These are phyloP conservation scores for Fusarium luffae DNA, from an alignment of 2,329 filamentous ascomycete genomes.

Conservation along the genomic window DNA sequence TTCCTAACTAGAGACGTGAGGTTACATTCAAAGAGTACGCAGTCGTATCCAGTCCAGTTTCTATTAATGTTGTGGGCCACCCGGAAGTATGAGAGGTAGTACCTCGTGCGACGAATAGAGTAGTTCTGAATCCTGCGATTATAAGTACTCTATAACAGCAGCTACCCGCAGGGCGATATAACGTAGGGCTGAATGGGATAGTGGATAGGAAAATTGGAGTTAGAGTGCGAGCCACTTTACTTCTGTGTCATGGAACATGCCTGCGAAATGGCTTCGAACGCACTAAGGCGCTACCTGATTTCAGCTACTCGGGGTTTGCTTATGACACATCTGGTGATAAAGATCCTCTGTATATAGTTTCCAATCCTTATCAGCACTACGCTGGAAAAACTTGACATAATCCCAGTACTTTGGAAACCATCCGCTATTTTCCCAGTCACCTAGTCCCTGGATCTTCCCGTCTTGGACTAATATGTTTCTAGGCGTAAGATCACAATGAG, in stretches of 20 bases:
- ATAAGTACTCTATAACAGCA: background rate
- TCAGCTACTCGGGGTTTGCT: no score
- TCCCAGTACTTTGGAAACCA: background rate
- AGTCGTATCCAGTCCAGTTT: no score
- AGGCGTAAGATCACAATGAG: background rate
- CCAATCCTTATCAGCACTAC: background rate
- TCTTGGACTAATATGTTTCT: background rate
- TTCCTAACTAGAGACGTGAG: background rate
- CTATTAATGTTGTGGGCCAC: background rate
- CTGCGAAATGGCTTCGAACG: background rate
- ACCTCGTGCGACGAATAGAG: background rate
- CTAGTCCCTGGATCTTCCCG: background rate
- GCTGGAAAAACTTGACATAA: background rate
- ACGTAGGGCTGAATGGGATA: background rate
- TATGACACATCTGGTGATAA: no score
- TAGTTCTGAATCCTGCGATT: background rate
- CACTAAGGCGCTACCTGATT: background rate
- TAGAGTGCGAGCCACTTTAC: background rate
- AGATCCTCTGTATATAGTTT: no score
- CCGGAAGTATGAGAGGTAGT: background rate
- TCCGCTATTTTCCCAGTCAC: background rate
- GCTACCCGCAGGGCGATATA: background rate
- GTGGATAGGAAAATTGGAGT: rapidly evolving
- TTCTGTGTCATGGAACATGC: background rate
- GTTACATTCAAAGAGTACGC: background rate